A percentile compares a stretch with the other conserved stretches of the same genome.
Evolutionary conservation across 1,284 basidiomycete species (phyloP).

Genomic region (Heterobasidion occidentale): DNA sequence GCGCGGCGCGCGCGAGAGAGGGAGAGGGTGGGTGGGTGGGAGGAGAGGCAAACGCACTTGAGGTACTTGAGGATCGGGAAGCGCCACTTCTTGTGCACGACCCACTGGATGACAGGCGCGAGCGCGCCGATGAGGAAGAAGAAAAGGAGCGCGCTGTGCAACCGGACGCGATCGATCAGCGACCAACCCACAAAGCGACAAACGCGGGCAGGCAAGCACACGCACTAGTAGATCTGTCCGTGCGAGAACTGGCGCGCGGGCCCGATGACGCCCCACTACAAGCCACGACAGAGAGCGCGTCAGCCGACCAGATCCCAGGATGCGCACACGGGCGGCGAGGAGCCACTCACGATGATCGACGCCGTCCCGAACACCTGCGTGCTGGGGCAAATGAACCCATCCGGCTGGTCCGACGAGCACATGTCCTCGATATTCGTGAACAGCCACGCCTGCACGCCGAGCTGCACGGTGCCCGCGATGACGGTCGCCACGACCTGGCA

Average conservation of each 20-base stretch:
- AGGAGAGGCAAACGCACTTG: conserved; percentile 12
- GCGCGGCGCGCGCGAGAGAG: not conserved
- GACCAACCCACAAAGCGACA: not conserved
- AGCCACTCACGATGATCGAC: conserved; percentile 28
- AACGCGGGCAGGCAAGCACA: not conserved
- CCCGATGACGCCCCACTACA: conserved; percentile 31
- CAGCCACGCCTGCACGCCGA: conserved; percentile 38
- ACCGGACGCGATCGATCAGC: too few relatives aligned
- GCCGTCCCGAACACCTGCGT: conserved; percentile 30
- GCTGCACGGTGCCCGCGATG: conserved; percentile 30
- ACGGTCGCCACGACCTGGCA: conserved; percentile 10
- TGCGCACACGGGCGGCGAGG: too few relatives aligned
- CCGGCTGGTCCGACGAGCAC: conserved; percentile 24
- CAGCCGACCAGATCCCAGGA: conserved; percentile 3
- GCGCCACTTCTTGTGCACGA: conserved; percentile 27
- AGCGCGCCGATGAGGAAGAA: conserved; percentile 48
- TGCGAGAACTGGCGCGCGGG: conserved; percentile 29
- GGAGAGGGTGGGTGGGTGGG: not conserved
- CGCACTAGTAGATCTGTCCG: conserved; percentile 18
- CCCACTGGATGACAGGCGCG: conserved; percentile 29
- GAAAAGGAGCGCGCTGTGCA: conserved; percentile 23
- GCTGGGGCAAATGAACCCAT: conserved; percentile 27
- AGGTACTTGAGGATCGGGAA: conserved; percentile 15
- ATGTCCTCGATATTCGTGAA: conserved; percentile 37
- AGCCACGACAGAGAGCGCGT: not conserved